Percentiles rank a stretch among this genome's conserved stretches.
Evolutionary conservation across 306 rosid genomes (phyloP).

Genomic region (Quercus parvula): DNA sequence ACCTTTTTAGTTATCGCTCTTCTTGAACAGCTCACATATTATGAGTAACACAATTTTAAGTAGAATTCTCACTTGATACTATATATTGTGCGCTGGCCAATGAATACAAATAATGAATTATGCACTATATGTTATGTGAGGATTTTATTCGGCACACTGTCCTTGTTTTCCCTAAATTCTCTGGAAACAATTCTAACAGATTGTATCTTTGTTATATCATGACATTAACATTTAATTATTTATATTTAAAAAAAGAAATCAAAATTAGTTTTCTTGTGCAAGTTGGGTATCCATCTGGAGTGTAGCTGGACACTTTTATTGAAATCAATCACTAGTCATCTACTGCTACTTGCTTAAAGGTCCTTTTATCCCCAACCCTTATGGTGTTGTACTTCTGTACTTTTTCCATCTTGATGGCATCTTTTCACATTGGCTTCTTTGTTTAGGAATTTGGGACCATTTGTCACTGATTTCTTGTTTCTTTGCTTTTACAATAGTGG

Average conservation of each 20-base stretch:
- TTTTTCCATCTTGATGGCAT: neutral
- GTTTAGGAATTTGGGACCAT: neutral
- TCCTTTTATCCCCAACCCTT: neutral
- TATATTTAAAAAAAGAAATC: too few relatives aligned
- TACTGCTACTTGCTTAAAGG: neutral
- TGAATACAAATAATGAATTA: neutral
- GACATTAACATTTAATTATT: neutral
- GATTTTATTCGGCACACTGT: neutral
- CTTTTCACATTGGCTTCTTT: neutral
- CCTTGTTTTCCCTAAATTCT: neutral
- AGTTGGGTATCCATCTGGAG: neutral
- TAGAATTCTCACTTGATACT: neutral
- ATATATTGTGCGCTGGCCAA: neutral
- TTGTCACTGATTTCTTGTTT: neutral
- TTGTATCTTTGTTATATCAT: neutral
- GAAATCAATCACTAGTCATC: neutral
- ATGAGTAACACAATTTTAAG: neutral
- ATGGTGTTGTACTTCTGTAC: neutral
- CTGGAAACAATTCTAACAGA: neutral
- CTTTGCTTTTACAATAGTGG: neutral
- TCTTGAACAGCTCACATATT: neutral
- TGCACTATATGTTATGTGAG: neutral
- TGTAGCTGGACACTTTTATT: too few relatives aligned
- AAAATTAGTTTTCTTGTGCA: neutral
- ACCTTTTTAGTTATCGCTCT: neutral